Conservation (phyloP, 352 stramenopile genomes). For the Phytophthora sansomeana region DNA sequence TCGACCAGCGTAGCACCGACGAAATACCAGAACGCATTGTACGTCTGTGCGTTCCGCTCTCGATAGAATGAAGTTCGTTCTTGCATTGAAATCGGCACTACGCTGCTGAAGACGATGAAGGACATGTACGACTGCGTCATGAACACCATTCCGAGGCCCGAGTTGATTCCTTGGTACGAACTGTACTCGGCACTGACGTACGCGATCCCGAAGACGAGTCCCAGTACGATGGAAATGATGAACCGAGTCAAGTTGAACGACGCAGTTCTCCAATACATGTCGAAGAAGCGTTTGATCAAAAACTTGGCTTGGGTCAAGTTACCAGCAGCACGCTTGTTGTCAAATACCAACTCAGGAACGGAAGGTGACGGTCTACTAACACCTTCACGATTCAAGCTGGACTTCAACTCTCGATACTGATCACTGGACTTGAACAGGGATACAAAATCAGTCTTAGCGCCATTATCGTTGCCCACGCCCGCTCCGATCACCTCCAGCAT, state of each 20-base stretch:
- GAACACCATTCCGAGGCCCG: constrained; percentile 72
- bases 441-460: constrained; percentile 14
- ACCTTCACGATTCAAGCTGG: constrained; percentile 12
- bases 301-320: constrained; percentile 34
- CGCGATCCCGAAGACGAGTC: constrained; percentile 17
- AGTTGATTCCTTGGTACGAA: constrained; percentile 39
- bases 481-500: constrained; percentile 78
- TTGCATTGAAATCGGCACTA: constrained; percentile 38
- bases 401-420: background rate
- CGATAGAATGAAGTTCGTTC: constrained; percentile 18
- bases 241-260: constrained; percentile 80
- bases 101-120: constrained; percentile 55
- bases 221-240: constrained; percentile 20
- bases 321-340: constrained; percentile 23
- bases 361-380: constrained; percentile 8
- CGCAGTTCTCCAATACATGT: constrained; percentile 82
- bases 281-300: constrained; percentile 53
- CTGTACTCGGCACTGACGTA: constrained; percentile 31
- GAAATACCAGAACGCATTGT: constrained; percentile 26
- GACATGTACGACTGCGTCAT: constrained; percentile 69
- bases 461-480: constrained; percentile 42
- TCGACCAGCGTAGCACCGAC: constrained; percentile 6
- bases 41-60: constrained; percentile 4
- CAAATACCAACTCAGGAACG: constrained; percentile 20
- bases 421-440: constrained; percentile 19